phyloP scores from a whole-genome alignment of 371 early-diverging fungal species.

The Batkoa obscura region DNA sequence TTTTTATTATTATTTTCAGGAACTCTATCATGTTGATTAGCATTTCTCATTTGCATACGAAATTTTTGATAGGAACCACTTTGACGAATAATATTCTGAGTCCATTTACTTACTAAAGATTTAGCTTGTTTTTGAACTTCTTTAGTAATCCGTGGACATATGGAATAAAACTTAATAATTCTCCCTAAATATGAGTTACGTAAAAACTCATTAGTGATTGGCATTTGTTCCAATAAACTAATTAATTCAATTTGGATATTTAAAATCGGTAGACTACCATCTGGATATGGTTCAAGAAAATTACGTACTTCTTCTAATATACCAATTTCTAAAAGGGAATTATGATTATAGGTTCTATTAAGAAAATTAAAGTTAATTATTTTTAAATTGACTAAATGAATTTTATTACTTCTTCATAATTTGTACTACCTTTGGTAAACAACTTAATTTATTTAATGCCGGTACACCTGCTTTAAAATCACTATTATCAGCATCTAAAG shows the following conservation, averaged over 20 bases:
- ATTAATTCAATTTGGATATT: slow-evolving; percentile 1
- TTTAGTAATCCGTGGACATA: not conserved
- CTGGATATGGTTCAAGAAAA: slow-evolving; percentile 1
- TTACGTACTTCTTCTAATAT: slow-evolving; percentile 2
- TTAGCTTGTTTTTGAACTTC: not conserved
- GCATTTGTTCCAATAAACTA: not conserved
- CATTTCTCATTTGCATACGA: no score
- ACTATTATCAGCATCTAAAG: no score
- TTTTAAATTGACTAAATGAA: no score
- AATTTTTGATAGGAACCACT: no score
- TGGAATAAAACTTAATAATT: not conserved
- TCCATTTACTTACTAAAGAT: not conserved
- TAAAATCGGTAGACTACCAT: not conserved
- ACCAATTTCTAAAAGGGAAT: not conserved
- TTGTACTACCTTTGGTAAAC: no score
- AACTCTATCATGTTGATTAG: no score
- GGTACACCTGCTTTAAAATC: no score
- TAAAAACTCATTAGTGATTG: slow-evolving; percentile 1
- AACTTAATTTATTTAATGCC: no score
- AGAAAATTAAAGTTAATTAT: no score
- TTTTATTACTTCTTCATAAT: no score
- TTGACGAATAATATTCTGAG: not conserved
- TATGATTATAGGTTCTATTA: slow-evolving; percentile 1
- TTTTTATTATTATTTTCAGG: no score
- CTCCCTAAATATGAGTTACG: not conserved